Conservation (phyloP, 495 filamentous ascomycete genomes). For the Penicillium arizonense region DNA sequence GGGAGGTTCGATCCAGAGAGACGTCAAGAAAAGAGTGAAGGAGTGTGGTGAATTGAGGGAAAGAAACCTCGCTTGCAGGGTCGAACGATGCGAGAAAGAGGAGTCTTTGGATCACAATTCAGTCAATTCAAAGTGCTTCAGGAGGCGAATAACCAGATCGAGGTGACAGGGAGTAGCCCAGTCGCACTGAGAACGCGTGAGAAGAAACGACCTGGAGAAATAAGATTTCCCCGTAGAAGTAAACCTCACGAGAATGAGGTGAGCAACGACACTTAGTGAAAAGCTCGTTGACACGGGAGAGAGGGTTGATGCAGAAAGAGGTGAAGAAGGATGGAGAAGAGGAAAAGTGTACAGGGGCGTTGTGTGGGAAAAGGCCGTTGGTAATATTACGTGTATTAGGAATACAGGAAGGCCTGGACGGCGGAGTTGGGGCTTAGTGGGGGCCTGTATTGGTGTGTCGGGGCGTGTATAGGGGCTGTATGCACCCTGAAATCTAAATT, state of each 20-base stretch:
- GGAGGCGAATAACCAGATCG: constrained; percentile 9
- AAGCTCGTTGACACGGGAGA: constrained; percentile 45
- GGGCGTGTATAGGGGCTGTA: no score
- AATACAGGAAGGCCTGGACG: not conserved
- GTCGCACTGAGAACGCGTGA: constrained; percentile 1
- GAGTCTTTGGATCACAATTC: not conserved
- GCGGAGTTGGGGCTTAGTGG: no score
- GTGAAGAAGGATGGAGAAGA: constrained; percentile 18
- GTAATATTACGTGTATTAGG: constrained; percentile 9
- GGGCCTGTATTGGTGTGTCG: no score
- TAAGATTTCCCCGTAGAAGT: constrained; percentile 27
- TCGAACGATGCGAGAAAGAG: not conserved
- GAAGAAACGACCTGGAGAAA: constrained; percentile 15
- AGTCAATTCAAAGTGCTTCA: constrained; percentile 5
- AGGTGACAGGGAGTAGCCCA: constrained; percentile 7
- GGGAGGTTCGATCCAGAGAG: constrained; percentile 23
- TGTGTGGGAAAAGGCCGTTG: constrained; percentile 17
- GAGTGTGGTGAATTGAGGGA: constrained; percentile 14
- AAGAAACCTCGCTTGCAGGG: constrained; percentile 3
- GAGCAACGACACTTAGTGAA: constrained; percentile 54
- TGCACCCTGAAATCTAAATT: no score
- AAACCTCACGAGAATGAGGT: constrained; percentile 27
- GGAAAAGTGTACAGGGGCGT: constrained; percentile 19
- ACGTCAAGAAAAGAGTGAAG: constrained; percentile 23
- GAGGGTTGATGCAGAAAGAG: constrained; percentile 14